A percentile compares a stretch with the other conserved stretches of the same genome.
Evolutionary conservation across 2,329 filamentous ascomycete species (phyloP).

Genomic region (Diaporthe sp.): DNA sequence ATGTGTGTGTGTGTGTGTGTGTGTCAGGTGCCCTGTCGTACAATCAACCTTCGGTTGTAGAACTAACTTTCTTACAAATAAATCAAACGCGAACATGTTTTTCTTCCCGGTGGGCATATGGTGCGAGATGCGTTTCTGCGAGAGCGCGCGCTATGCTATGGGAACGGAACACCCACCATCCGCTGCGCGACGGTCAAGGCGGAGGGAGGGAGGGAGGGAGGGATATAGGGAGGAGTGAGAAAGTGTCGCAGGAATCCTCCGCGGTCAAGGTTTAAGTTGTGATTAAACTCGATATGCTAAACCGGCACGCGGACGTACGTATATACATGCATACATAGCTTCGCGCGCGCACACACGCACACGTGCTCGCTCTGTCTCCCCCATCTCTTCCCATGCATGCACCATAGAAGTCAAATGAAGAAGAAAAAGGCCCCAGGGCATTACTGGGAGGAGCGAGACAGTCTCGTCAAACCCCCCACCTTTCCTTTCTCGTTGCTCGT

Average conservation of each 20-base stretch:
- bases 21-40: too few relatives aligned
- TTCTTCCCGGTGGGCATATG: neutral
- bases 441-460: neutral
- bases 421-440: neutral
- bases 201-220: neutral
- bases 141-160: neutral
- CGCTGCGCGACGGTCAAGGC: neutral
- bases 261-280: neutral
- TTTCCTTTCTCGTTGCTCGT: neutral
- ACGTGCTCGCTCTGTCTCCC: neutral
- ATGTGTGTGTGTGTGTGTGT: too few relatives aligned
- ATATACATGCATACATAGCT: neutral
- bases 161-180: neutral
- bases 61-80: neutral
- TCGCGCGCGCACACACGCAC: neutral
- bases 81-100: neutral
- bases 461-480: neutral
- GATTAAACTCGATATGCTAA: slow-evolving; percentile 21
- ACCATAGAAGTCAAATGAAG: slow-evolving; percentile 8
- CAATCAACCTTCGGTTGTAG: neutral
- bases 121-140: neutral
- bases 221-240: neutral
- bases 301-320: neutral
- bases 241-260: slow-evolving; percentile 13
- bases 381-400: neutral